phyloP scores from a whole-genome alignment of 345 rosid genomes.

The Moricandia arvensis region DNA sequence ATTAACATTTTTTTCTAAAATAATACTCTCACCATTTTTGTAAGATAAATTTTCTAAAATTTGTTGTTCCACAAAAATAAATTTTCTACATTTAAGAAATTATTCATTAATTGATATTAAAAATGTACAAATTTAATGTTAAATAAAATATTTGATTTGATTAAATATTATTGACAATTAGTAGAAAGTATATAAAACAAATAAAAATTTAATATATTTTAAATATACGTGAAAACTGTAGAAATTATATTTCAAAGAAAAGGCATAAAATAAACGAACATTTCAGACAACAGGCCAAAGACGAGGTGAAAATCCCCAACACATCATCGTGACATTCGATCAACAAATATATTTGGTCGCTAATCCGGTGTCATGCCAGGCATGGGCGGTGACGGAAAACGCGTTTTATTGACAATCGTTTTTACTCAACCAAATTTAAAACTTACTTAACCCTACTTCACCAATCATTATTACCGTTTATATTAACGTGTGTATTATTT shows the following conservation, averaged over 20 bases:
- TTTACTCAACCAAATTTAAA: not conserved
- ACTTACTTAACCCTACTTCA: not conserved
- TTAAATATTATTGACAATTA: too few relatives aligned
- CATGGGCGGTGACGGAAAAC: conserved; percentile 12
- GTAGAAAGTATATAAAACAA: too few relatives aligned
- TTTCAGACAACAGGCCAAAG: not conserved
- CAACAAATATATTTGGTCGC: conserved; percentile 6
- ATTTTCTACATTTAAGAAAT: too few relatives aligned
- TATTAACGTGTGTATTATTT: not conserved
- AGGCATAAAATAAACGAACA: not conserved
- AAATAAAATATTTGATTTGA: too few relatives aligned
- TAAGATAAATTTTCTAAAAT: too few relatives aligned
- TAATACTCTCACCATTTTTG: too few relatives aligned
- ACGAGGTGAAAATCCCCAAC: conserved; percentile 2
- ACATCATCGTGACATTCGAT: conserved; percentile 1
- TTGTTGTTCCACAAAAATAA: too few relatives aligned
- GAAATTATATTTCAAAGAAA: too few relatives aligned
- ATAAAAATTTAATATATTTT: too few relatives aligned
- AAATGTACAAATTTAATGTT: too few relatives aligned
- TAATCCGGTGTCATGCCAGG: not conserved
- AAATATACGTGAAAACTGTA: too few relatives aligned
- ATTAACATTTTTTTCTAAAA: not conserved
- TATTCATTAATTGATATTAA: too few relatives aligned
- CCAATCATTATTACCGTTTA: not conserved
- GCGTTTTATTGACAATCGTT: conserved; percentile 9